Base-by-base conservation (phyloP, 2,329 filamentous ascomycete species). In the Fusarium incarnatum region DNA sequence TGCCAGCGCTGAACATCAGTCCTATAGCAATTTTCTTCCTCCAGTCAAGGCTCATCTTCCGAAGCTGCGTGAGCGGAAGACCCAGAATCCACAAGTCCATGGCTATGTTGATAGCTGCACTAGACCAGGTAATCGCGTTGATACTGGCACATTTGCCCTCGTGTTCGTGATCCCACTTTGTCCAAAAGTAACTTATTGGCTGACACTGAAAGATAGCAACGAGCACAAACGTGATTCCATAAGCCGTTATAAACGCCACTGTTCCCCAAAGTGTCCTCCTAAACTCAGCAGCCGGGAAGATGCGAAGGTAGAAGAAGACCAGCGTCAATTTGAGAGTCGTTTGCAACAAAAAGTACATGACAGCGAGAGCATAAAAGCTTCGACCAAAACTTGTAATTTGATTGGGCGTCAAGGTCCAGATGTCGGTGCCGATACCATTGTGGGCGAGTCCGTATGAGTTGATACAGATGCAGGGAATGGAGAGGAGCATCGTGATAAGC, bases 121-220 rank as follows among this genome's bases (percentile, higher is more conserved):
- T 84, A 18, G 83, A 79, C 83, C 84, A 88, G 1, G 78, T 81
- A 6, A 87, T 78, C 3, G 77, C 76, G 64, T 85, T 86, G 61
- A 84, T 76, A 56, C 86, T 79, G 23, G 85, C 72, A 69, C 88
- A 90, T 1, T 65, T 76, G 1, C 87, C 87, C 1, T 74, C 8
- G 32, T 83, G 79, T 57, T 82, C 75, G 1, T 80, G 81, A 52
- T 86, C 82, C 86, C 87, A 89, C 13, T 77, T 77, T 0, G 76
- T 79, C 88, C 88, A 90, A 72, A 83, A 85, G 60, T 81, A 84
- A 13, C 75, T 76, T 23, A 89, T 77, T 0, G 87, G 87, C 5
- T 70, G 75, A 75, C 87, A 88, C 61, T 87, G 83, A 37, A 88
- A 84, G 16, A 86, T 70, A 18, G 79, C 81, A 16, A 81, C 74